Evolutionary conservation across 257 asterid genomes (phyloP), one percentile per base, ranked within the genome.

Genomic region (Forsythia viridissima): DNA sequence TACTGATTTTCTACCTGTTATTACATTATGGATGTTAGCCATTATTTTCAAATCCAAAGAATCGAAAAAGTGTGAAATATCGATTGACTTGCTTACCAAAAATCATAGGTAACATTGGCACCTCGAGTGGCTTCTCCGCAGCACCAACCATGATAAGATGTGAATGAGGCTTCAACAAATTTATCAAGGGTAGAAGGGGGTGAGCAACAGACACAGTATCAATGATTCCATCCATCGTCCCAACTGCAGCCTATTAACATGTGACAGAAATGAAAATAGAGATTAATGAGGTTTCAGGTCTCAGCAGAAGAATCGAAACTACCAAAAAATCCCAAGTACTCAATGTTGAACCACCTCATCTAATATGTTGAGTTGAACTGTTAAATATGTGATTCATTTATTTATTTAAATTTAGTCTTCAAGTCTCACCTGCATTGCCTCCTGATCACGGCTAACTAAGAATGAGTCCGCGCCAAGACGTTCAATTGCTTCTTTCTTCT

Each of bases 381-480:
- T 3, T 57, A 57, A 0, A n/a, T 0, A 55, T 18, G 9, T 13
- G 21, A 15, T 9, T 18, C 66, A 52, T 30, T 30, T 6, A 57
- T 57, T 20, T 20, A 8, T 3, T 9, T 20, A 8, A 20, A 20
- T 9, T 61, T 61, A 61, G 34, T 21, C 0, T 61, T 21, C 12
- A 21, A 59, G 10, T 7, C 37, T 61, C 5, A 82, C 87, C 84
- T 83, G 85, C 87, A 89, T 57, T 20, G 86, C 80, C 4, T 88
- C 87, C 5, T 66, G 80, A 44, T 89, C 90, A 20, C 61, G 57
- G 78, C 93, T 88, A 37, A 88, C 74, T 76, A 89, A 36, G 40
- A 88, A 89, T 8, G 82, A 40, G 48, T 88, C 92, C 0, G 87
- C 92, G 0, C 92, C 93, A n/a, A 86, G 80, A 30, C 72, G 71